A percentile compares a stretch with the other conserved stretches of the same genome.
Evolutionary conservation across 73 alveolate genomes (phyloP).

Genomic region (Symbiodinium pilosum): DNA sequence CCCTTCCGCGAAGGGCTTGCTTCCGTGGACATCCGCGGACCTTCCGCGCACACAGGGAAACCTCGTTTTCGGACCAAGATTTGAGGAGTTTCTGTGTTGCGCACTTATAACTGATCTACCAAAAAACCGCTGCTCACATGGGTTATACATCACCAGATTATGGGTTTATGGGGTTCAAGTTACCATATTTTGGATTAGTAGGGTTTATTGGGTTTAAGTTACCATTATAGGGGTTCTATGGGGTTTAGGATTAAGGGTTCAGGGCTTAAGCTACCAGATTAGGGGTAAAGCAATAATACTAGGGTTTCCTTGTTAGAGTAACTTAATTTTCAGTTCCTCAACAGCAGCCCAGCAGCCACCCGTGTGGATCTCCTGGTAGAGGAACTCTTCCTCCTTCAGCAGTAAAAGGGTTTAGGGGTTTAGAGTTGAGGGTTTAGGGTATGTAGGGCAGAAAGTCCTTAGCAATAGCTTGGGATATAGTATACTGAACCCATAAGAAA

Average conservation of each 20-base stretch:
- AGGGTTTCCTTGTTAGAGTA: background rate
- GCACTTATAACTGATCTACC: background rate
- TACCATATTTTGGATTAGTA: too few species aligned
- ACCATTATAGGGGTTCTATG: background rate
- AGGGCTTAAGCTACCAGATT: background rate
- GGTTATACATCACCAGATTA: too few species aligned
- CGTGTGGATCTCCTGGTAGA: slow-evolving; percentile 37
- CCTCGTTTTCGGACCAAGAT: too few species aligned
- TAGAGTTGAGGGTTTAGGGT: background rate
- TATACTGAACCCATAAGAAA: too few species aligned
- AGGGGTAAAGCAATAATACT: background rate
- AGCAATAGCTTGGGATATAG: too few species aligned
- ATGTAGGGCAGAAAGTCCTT: too few species aligned
- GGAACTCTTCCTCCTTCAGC: slow-evolving; percentile 56
- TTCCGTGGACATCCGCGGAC: too few species aligned
- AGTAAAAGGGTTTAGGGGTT: background rate
- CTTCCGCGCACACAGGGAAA: too few species aligned
- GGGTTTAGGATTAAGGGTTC: background rate
- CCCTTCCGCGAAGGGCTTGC: too few species aligned
- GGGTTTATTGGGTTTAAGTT: background rate
- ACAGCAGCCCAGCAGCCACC: slow-evolving; percentile 49
- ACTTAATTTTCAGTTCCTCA: too few species aligned
- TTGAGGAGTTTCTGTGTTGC: background rate
- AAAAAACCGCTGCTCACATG: too few species aligned
- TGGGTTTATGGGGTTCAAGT: too few species aligned